Base-by-base conservation (phyloP, 1,284 basidiomycete species). In the Microbotryum saponariae region DNA sequence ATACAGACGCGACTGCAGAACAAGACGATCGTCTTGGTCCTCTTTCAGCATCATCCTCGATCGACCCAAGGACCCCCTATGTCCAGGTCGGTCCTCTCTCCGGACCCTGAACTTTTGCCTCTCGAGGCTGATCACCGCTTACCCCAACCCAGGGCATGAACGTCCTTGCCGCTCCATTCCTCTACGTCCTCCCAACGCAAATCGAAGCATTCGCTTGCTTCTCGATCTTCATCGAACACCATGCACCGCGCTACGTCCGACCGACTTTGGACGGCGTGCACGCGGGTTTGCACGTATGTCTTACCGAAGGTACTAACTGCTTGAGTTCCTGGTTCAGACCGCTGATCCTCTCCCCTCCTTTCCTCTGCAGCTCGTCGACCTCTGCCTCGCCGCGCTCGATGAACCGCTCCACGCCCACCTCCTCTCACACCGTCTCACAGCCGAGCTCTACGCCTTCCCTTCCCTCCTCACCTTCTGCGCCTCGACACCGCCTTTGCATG, bases 141-240 rank as follows among this genome's bases (percentile, higher is more conserved):
- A 16, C 37, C 16, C 14, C 97, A 97, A 72, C 91, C 12, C 93
- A 96, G 76, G 93, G 93, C 44, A 97, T 97, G 92, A 98, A 98
- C 75, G 94, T 97, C 46, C 83, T 98, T 37, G 91, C 92, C 20
- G 94, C 94, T 1, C 94, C 94, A 0, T 97, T 97, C 75, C 81
- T 98, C 48, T 97, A 96, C 74, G 90, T 89, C 12, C 88, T 97
- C 84, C 90, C 91, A 2, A 91, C 89, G 7, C 91, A 98, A 76
- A 77, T 97, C 12, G 94, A 98, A 76, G 94, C 94, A 0, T 98
- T 97, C 76, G 89, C 87, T 63, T 96, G 90, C 76, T 97, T 97
- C 73, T 83, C 89, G 33, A 86, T 86, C 66, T 97, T 98, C 73
- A 96, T 97, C 70, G 92, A 97, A 77, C 83, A 87, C 62, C 86